Evolutionary conservation across 305 asterid genomes (phyloP).

Genomic region (Fraxinus baroniana): DNA sequence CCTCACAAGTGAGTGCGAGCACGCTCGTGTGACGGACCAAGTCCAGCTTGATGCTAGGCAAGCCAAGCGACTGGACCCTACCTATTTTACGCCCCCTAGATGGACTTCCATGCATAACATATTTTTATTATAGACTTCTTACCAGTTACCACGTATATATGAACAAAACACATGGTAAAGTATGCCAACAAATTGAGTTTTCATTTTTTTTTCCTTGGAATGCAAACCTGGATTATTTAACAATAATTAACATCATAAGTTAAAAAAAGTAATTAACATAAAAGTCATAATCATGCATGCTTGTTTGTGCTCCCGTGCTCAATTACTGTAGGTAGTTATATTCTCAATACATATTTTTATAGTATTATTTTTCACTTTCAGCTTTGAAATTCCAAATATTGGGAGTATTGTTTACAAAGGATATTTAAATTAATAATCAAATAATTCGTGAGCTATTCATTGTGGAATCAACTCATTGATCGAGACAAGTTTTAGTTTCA

Average conservation of each 20-base stretch:
- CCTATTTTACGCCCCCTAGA: neutral
- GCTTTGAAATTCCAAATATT: slow-evolving; percentile 44
- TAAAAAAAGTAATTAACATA: slow-evolving; percentile 15
- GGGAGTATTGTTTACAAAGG: slow-evolving; percentile 28
- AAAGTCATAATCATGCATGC: slow-evolving; percentile 37
- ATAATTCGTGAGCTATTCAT: no score
- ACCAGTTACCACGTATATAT: no score
- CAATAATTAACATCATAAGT: neutral
- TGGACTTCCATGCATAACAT: neutral
- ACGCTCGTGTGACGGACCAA: no score
- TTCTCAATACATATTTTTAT: slow-evolving; percentile 15
- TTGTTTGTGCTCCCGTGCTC: slow-evolving; percentile 37
- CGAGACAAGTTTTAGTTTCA: slow-evolving; percentile 19
- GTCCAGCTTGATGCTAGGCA: no score
- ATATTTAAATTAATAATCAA: slow-evolving; percentile 22
- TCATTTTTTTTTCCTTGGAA: neutral
- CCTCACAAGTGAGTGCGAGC: neutral
- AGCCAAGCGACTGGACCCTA: no score
- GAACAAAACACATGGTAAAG: neutral
- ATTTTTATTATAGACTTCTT: neutral
- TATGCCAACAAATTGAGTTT: neutral
- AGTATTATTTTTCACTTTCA: slow-evolving; percentile 20
- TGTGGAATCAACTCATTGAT: slow-evolving; percentile 28
- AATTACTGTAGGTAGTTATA: slow-evolving; percentile 17
- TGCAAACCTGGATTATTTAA: slow-evolving; percentile 18